These are phyloP conservation scores for Neocatenulostroma microsporum DNA, from an alignment of 2,329 filamentous ascomycete species.

Conservation along the genomic window DNA sequence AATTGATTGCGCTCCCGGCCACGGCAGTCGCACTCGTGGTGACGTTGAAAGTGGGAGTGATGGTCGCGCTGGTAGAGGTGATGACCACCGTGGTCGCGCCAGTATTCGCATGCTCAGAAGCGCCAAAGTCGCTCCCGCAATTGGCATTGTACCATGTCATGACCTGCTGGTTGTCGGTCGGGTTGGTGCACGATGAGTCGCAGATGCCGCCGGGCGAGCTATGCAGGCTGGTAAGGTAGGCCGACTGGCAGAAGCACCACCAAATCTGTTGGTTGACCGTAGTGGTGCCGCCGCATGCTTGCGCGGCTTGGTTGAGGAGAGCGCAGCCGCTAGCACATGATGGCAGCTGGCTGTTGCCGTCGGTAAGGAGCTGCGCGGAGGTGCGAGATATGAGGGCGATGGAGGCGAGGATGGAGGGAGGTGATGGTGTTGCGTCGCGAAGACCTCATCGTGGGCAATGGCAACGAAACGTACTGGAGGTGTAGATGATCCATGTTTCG, in stretches of 20 bases:
- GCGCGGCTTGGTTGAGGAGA: conserved; percentile 54
- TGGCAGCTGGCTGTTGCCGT: conserved; percentile 29
- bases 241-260: conserved; percentile 65
- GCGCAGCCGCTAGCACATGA: conserved; percentile 29
- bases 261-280: conserved; percentile 47
- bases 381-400: conserved; percentile 9
- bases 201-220: conserved; percentile 48
- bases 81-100: conserved; percentile 4
- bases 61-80: conserved; percentile 1
- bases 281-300: conserved; percentile 53
- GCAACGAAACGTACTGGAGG: too few species aligned
- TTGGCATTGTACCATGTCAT: conserved; percentile 63
- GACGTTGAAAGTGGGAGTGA: too few species aligned
- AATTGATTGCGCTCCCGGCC: too few species aligned
- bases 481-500: too few species aligned
- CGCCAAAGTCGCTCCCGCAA: conserved; percentile 47
- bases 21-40: too few species aligned
- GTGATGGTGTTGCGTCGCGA: conserved; percentile 8
- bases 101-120: conserved; percentile 20
- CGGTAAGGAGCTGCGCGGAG: conserved; percentile 23
- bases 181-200: conserved; percentile 39
- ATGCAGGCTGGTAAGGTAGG: conserved; percentile 52
- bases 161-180: conserved; percentile 50
- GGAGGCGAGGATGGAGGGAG: conserved; percentile 4
- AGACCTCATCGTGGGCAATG: background rate